These are phyloP conservation scores for Trichothecium roseum DNA, from an alignment of 2,329 filamentous ascomycete genomes.

Conservation along the genomic window DNA sequence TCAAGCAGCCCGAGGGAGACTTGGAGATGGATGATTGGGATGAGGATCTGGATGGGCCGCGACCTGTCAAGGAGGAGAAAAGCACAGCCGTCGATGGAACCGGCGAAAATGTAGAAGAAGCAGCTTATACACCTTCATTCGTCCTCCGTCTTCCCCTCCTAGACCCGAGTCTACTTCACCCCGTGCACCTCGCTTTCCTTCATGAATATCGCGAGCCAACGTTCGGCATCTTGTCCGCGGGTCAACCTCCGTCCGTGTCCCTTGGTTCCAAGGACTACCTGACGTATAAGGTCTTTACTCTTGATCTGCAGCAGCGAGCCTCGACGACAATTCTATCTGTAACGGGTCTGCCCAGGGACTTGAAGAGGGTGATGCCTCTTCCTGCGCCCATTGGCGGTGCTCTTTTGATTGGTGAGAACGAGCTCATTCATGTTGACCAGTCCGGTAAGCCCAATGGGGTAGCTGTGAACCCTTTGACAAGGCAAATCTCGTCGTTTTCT, in stretches of 20 bases:
- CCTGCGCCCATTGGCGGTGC: constrained; percentile 83
- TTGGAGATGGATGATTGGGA: constrained; percentile 89
- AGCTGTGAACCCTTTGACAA: constrained; percentile 84
- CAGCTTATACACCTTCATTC: constrained; percentile 76
- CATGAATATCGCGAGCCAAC: constrained; percentile 97
- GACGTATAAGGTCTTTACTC: constrained; percentile 86
- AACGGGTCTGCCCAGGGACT: constrained; percentile 72
- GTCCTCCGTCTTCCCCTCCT: constrained; percentile 82
- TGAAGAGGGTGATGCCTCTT: constrained; percentile 72
- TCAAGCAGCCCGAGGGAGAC: constrained; percentile 77
- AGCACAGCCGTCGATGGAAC: constrained; percentile 24
- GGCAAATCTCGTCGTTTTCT: constrained; percentile 70
- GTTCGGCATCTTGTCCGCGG: constrained; percentile 84
- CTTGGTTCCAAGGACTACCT: constrained; percentile 78
- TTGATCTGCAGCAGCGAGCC: constrained; percentile 86
- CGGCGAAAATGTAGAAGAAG: constrained; percentile 39
- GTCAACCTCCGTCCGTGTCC: constrained; percentile 60
- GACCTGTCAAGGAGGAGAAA: constrained; percentile 36
- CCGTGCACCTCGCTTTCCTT: constrained; percentile 84
- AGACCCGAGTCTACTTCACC: constrained; percentile 78
- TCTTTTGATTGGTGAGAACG: constrained; percentile 76
- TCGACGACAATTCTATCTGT: constrained; percentile 90
- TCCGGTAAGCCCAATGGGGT: constrained; percentile 88
- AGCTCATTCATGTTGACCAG: constrained; percentile 91
- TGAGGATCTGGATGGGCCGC: constrained; percentile 64